Evolutionary conservation across 2,329 filamentous ascomycete genomes (phyloP).

Genomic region (Remersonia thermophila): DNA sequence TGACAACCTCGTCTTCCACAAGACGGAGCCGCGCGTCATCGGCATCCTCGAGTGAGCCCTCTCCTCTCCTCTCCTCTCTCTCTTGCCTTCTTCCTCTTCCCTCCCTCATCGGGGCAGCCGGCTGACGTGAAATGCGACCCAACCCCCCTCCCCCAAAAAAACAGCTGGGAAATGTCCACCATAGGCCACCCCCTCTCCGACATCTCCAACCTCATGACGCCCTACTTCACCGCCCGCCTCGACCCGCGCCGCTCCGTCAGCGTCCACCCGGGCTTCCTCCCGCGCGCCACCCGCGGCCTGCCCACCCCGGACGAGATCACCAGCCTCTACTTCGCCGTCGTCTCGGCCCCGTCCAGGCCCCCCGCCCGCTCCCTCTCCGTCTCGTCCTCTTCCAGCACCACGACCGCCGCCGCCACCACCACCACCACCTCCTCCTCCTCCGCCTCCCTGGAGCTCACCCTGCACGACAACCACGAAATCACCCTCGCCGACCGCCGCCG

Average conservation of each 20-base stretch:
- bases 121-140: no score
- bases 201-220: constrained; percentile 62
- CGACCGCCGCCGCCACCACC: constrained; percentile 29
- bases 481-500: constrained; percentile 20
- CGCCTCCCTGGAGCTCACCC: constrained; percentile 9
- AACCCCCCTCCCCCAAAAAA: background rate
- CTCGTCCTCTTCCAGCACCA: background rate
- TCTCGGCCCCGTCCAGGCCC: constrained; percentile 5
- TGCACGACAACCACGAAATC: constrained; percentile 23
- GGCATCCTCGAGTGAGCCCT: constrained; percentile 68
- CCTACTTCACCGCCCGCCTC: constrained; percentile 30
- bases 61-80: background rate
- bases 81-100: background rate
- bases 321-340: constrained; percentile 32
- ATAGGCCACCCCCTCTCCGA: constrained; percentile 93
- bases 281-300: constrained; percentile 49
- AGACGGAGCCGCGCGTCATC: constrained; percentile 75
- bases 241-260: constrained; percentile 17
- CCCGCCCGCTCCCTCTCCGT: background rate
- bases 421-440: background rate
- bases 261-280: constrained; percentile 42
- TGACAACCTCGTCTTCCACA: constrained; percentile 81
- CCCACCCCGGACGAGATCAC: constrained; percentile 22
- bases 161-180: constrained; percentile 91
- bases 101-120: background rate